Evolutionary conservation across 1,284 basidiomycete genomes (phyloP), one percentile per base, ranked within the genome.

Genomic region (Pseudozyma flocculosa): DNA sequence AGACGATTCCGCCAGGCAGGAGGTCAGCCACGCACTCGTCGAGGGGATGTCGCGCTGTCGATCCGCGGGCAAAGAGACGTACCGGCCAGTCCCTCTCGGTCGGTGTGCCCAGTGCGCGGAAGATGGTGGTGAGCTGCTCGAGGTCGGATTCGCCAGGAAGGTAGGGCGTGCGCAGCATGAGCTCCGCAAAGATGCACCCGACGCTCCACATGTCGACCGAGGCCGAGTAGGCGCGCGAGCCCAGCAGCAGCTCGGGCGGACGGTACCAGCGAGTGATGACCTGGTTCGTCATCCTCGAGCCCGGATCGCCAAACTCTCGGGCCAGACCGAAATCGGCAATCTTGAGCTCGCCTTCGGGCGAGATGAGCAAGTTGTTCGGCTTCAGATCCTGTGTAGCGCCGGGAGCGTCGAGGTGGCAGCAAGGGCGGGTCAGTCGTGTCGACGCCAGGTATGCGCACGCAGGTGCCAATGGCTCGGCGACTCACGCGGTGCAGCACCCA

Each of bases 261-360:
- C 95, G 88, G 76, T 98, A 99, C 95, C 95, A 98, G n/a, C 57
- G 54, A 7, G 95, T 98, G 76, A 99, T 94, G 55, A 99, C 95
- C 75, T 97, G 92, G 70, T 87, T 90, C 0, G 95, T 97, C 95
- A 99, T 98, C 76, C 90, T 89, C 72, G 88, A 87, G 1, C 88
- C 89, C 22, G 93, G 90, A 73, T 94, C 92, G 32, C 88, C 88
- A 78, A 89, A 94, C 80, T 98, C 95, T 61, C 95, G 83, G 22
- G 95, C 95, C 9, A 99, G 85, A 85, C 95, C 95, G 78, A 99
- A 99, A 86, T 99, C 95, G 22, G 95, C 95, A 60, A 99, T 86
- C 80, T 98, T 99, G 61, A 98, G 87, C 52, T 91, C 87, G 0
- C 95, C 95, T 45, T 89, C 84, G 0, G 88, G 86, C 0, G 91